A percentile compares a stretch with the other conserved stretches of the same genome.
Conservation (phyloP, 305 asterid genomes). For the Solanum chacoense region DNA sequence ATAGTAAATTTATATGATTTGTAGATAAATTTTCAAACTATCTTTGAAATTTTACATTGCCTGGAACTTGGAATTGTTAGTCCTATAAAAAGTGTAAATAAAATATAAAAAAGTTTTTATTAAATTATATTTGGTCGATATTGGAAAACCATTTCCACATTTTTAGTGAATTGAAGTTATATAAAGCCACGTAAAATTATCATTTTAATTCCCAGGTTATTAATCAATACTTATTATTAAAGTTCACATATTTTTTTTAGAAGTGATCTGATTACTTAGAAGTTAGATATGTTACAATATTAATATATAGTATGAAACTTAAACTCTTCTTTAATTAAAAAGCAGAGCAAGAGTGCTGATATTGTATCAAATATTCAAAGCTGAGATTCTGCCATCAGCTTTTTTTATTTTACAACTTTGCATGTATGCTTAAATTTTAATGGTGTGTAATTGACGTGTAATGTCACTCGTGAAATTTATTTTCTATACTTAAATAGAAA, state of each 20-base stretch:
- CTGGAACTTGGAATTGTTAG: neutral
- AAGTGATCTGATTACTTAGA: neutral
- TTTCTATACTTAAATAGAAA: neutral
- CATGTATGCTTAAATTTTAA: neutral
- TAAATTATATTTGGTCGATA: neutral
- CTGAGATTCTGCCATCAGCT: neutral
- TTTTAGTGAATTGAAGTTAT: neutral
- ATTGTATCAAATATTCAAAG: neutral
- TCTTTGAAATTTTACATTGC: neutral
- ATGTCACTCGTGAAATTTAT: accelerated
- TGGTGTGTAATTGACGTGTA: neutral
- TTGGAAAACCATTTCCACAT: neutral
- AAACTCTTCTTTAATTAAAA: neutral
- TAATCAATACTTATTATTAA: neutral
- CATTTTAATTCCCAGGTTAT: neutral
- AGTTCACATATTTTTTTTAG: neutral
- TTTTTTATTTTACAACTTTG: neutral
- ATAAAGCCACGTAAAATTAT: neutral
- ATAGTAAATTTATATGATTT: neutral
- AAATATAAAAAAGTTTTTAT: neutral
- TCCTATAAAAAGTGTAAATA: neutral
- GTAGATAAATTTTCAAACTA: neutral
- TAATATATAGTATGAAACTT: too few species aligned
- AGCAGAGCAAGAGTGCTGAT: neutral
- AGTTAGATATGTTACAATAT: neutral